phyloP scores from a whole-genome alignment of 352 stramenopile species.

The Globisporangium polare region DNA sequence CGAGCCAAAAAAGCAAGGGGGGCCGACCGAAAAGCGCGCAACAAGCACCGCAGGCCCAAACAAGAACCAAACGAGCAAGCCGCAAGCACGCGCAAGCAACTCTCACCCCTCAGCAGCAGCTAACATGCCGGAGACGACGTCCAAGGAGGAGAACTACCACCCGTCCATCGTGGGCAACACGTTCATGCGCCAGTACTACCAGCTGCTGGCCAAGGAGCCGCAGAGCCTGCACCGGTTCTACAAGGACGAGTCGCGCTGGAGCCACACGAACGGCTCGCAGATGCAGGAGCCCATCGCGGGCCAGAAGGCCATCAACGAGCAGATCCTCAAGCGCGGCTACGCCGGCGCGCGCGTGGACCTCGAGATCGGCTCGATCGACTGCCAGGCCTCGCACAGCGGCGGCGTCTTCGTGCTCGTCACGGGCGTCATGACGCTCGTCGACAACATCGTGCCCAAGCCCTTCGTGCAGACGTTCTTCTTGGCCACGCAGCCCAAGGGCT shows the following conservation, averaged over 20 bases:
- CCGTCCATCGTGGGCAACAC: slow-evolving; percentile 75
- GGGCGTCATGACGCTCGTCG: slow-evolving; percentile 78
- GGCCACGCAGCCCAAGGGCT: slow-evolving; percentile 82
- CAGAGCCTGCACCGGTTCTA: slow-evolving; percentile 87
- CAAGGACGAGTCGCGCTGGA: slow-evolving; percentile 82
- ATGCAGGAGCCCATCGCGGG: slow-evolving; percentile 79
- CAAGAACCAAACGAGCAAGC: not conserved
- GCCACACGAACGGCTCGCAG: slow-evolving; percentile 71
- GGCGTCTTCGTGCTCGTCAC: slow-evolving; percentile 85
- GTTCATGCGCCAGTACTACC: slow-evolving; percentile 90
- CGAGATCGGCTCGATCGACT: slow-evolving; percentile 83
- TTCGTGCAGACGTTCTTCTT: slow-evolving; percentile 90
- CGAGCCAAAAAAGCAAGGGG: slow-evolving; percentile 27
- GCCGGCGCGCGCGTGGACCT: slow-evolving; percentile 73
- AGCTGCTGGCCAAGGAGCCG: slow-evolving; percentile 81
- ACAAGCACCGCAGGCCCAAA: too few species aligned
- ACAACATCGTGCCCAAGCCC: slow-evolving; percentile 45
- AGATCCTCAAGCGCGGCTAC: slow-evolving; percentile 79
- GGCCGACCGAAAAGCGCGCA: not conserved
- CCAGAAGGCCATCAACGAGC: slow-evolving; percentile 78
- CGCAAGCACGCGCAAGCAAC: not conserved
- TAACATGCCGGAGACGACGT: slow-evolving; percentile 15
- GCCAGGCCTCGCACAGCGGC: slow-evolving; percentile 62
- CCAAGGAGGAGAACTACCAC: slow-evolving; percentile 40
- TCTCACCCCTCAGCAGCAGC: not conserved